Base-by-base conservation (phyloP, 2,329 filamentous ascomycete species). In the Cryphonectria carpinicola region DNA sequence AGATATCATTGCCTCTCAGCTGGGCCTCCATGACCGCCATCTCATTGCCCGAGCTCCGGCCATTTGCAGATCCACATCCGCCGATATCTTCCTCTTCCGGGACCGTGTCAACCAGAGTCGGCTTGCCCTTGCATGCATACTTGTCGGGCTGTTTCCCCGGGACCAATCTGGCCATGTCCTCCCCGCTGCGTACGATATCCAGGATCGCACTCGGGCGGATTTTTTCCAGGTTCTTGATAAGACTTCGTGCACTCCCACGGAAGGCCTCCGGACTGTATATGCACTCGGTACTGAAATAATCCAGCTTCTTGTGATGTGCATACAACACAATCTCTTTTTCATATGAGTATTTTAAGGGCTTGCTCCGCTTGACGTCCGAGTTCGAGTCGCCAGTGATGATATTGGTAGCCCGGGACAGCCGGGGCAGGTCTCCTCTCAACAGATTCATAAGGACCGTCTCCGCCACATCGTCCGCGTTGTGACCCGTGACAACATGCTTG, bases 271-370 rank as follows among this genome's bases (percentile, higher is more conserved):
- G 96, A 68, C 94, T 97, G 84, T 99, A 99, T 72, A 99, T 94
- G 84, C 96, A 99, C 82, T 99, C 96, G 0, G 96, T 99, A 77
- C 91, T 97, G 82, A 99, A 99, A 82, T 99, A 99, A 79, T 98
- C 95, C 74, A 99, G 86, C 80, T 95, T 95, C 82, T 96, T 97
- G 84, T 99, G 94, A 79, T 98, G 93, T 6, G 96, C 96, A 79
- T 99, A 99, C 7, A 99, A 86, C 25, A 99, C 96, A 75, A 99
- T 99, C 79, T 99, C 96, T 83, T 99, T 99, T 80, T 99, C 96
- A 79, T 98, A 99, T 1, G 95, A 95, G 80, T 98, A 99, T 81
- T 99, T 98, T 62, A 99, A 86, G 19, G 96, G 96, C 82, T 99
- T 99, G 82, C 93, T 97, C 74, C 96, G 89, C 84, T 97, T 97